Evolutionary conservation across 1,284 basidiomycete species (phyloP).

Genomic region (Cutaneotrichosporon sp.): DNA sequence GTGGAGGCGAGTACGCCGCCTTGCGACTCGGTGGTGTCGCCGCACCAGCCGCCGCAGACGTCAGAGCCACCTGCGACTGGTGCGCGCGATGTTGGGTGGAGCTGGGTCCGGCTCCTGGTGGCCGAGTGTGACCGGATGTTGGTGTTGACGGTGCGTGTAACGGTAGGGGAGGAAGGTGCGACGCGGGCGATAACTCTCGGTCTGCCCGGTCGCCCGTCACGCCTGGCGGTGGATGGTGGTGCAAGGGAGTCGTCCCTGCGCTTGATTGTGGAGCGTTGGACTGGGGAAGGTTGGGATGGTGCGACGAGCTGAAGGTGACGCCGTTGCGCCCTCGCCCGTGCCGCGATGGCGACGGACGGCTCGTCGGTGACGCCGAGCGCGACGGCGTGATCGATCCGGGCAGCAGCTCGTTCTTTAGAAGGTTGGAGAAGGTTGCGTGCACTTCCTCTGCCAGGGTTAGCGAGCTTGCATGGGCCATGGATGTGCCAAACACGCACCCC

Average conservation of each 20-base stretch:
- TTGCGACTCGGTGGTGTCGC: slow-evolving; percentile 37
- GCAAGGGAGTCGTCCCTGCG: slow-evolving; percentile 46
- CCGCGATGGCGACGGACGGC: slow-evolving; percentile 28
- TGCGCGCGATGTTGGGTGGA: slow-evolving; percentile 47
- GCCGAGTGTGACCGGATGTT: slow-evolving; percentile 40
- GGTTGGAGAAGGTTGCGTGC: slow-evolving; percentile 58
- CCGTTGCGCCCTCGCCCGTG: slow-evolving; percentile 38
- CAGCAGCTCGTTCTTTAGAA: slow-evolving; percentile 60
- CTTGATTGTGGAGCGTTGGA: slow-evolving; percentile 33
- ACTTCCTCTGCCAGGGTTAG: slow-evolving; percentile 55
- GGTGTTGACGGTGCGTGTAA: slow-evolving; percentile 50
- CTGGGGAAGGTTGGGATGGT: slow-evolving; percentile 20
- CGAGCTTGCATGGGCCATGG: not conserved
- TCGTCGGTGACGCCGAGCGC: slow-evolving; percentile 27
- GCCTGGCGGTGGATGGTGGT: slow-evolving; percentile 49
- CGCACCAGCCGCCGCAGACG: slow-evolving; percentile 27
- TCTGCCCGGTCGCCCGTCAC: slow-evolving; percentile 34
- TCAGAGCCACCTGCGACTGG: slow-evolving; percentile 47
- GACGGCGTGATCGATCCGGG: slow-evolving; percentile 37
- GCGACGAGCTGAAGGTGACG: slow-evolving; percentile 22
- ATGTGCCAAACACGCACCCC: slow-evolving; percentile 36
- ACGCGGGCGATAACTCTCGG: slow-evolving; percentile 44
- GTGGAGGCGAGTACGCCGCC: slow-evolving; percentile 37
- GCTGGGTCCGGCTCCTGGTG: slow-evolving; percentile 46
- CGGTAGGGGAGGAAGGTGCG: slow-evolving; percentile 47